Percentiles rank a stretch among this genome's conserved stretches.
phyloP scores from a whole-genome alignment of 768 basidiomycete genomes.

The Calocybe cyanea region DNA sequence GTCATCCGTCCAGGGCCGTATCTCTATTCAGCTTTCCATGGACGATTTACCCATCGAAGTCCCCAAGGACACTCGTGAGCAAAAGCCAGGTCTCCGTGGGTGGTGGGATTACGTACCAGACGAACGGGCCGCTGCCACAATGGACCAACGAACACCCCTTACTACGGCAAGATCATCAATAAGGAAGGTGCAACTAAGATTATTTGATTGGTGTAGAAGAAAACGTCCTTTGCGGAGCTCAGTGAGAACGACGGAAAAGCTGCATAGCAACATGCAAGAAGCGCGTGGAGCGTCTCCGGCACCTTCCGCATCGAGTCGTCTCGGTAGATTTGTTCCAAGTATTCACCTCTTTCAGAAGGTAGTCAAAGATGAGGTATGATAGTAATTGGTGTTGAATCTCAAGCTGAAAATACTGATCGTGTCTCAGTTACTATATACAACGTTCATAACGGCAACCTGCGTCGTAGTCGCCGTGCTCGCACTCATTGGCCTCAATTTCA shows the following conservation, averaged over 20 bases:
- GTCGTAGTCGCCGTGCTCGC: constrained; percentile 46
- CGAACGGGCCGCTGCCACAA: constrained; percentile 13
- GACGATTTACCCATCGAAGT: constrained; percentile 34
- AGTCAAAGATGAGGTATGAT: constrained; percentile 60
- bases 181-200: background rate
- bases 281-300: constrained; percentile 20
- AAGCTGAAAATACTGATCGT: background rate
- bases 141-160: background rate
- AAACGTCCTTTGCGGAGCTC: background rate
- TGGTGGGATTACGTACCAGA: constrained; percentile 56
- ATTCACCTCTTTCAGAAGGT: constrained; percentile 53
- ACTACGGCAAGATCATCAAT: constrained; percentile 2
- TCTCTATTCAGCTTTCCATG: constrained; percentile 47
- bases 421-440: constrained; percentile 49
- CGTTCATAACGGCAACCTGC: constrained; percentile 46
- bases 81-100: constrained; percentile 29
- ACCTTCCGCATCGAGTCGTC: constrained; percentile 34
- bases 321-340: constrained; percentile 47
- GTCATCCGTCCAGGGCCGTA: constrained; percentile 48
- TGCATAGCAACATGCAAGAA: background rate
- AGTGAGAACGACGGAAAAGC: background rate
- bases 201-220: background rate
- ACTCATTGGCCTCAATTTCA: constrained; percentile 46
- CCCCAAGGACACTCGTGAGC: constrained; percentile 21
- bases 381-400: background rate